Conservation (phyloP, 805 yeast species). For the Candida xiaguanensis region DNA sequence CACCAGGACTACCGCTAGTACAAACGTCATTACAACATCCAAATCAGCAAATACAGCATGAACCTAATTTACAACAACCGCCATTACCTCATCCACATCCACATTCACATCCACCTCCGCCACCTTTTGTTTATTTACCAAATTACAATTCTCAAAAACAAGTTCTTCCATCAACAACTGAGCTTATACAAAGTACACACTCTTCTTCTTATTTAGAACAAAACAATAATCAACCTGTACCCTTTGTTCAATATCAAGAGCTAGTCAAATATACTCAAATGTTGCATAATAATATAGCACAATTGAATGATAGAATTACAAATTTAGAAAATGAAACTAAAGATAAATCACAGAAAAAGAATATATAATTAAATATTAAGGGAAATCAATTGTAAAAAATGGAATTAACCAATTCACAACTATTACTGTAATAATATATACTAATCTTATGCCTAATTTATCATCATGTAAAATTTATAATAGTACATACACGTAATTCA, state of each 20-base stretch:
- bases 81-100: conserved; percentile 13
- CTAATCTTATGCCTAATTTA: no score
- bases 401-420: no score
- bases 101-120: conserved; percentile 12
- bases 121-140: conserved; percentile 4
- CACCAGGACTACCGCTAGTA: conserved; percentile 2
- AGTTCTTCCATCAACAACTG: not conserved
- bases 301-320: conserved; percentile 24
- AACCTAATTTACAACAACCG: conserved; percentile 13
- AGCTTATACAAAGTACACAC: conserved; percentile 2
- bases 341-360: conserved; percentile 6
- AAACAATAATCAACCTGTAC: conserved; percentile 16
- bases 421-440: no score
- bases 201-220: not conserved
- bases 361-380: not conserved
- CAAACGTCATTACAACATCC: no score
- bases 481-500: no score
- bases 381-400: no score
- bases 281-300: conserved; percentile 24
- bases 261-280: conserved; percentile 30
- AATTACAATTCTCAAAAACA: not conserved
- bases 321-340: conserved; percentile 24
- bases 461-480: no score
- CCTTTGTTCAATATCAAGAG: conserved; percentile 29
- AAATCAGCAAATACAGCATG: conserved; percentile 6